These are phyloP conservation scores for Microascus cirrosus DNA, from an alignment of 2,329 filamentous ascomycete species.

Conservation along the genomic window DNA sequence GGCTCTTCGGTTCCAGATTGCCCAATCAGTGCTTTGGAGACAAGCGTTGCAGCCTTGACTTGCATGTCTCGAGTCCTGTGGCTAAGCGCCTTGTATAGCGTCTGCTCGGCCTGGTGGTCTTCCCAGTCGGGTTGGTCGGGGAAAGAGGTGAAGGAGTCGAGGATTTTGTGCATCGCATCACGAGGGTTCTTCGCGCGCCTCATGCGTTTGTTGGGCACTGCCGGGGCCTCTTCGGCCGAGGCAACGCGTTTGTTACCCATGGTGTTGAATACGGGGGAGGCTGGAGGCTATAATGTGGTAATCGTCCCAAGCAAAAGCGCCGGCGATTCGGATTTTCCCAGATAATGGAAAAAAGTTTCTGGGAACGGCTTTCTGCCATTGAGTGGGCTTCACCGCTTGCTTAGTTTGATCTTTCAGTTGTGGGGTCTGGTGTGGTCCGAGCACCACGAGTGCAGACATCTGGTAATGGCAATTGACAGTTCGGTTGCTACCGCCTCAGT, in stretches of 20 bases:
- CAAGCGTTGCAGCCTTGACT: not conserved
- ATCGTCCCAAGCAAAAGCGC: not conserved
- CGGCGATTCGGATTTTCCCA: not conserved
- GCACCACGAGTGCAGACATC: not conserved
- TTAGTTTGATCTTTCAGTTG: not conserved
- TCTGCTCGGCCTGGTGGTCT: constrained; percentile 1
- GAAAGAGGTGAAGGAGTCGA: constrained; percentile 1
- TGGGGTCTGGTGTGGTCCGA: not conserved
- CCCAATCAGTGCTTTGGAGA: constrained; percentile 1
- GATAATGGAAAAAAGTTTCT: not conserved
- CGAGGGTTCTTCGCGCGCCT: constrained; percentile 4
- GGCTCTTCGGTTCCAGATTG: constrained; percentile 1
- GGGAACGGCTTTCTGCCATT: not conserved
- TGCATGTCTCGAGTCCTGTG: constrained; percentile 2
- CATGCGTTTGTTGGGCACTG: constrained; percentile 1
- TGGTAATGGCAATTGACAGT: not conserved
- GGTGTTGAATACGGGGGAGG: not conserved
- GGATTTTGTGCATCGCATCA: constrained; percentile 3
- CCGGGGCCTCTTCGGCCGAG: constrained; percentile 1
- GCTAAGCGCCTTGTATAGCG: constrained; percentile 3
- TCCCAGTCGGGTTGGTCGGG: constrained; percentile 1
- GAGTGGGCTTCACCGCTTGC: constrained; percentile 5
- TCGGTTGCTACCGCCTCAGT: too few species aligned
- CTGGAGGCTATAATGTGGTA: not conserved
- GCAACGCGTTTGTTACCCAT: not conserved